Percentiles rank a stretch among this genome's conserved stretches.
These are phyloP conservation scores for Rhizophlyctis rosea DNA, from an alignment of 192 early-diverging fungal genomes.

Conservation along the genomic window DNA sequence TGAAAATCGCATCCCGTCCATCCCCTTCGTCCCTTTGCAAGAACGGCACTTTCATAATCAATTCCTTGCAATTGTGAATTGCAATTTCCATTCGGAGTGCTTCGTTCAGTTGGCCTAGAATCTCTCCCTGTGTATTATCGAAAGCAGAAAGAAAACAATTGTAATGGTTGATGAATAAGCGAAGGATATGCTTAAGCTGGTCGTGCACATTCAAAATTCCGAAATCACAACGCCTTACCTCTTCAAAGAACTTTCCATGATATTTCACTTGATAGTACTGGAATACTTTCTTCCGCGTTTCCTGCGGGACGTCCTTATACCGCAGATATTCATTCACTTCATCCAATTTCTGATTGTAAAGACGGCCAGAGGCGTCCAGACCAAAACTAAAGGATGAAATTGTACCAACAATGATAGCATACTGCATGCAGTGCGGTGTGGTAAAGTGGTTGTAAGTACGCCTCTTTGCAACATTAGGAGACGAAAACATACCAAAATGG, in stretches of 20 bases:
- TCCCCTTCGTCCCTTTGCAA: conserved; percentile 36
- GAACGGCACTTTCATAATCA: conserved; percentile 51
- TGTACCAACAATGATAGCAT: conserved; percentile 45
- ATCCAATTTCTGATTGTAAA: conserved; percentile 49
- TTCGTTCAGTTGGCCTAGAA: background rate
- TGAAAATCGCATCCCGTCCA: conserved; percentile 42
- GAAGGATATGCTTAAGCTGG: background rate
- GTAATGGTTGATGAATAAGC: conserved; percentile 1
- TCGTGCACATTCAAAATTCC: background rate
- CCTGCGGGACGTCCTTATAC: conserved; percentile 35
- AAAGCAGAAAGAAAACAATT: background rate
- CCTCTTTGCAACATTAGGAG: background rate
- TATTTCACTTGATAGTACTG: conserved; percentile 51
- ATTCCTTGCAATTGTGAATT: conserved; percentile 43
- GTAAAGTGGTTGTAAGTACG: background rate
- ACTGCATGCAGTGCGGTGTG: conserved; percentile 8
- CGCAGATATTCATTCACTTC: conserved; percentile 54
- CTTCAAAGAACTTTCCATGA: conserved; percentile 50
- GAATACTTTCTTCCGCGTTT: conserved; percentile 29
- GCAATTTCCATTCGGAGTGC: conserved; percentile 38
- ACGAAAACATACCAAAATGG: conserved; percentile 14
- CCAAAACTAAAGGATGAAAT: conserved; percentile 49
- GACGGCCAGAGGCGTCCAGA: conserved; percentile 43
- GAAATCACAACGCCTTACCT: conserved; percentile 2
- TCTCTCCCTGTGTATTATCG: background rate